phyloP scores from a whole-genome alignment of 2,329 filamentous ascomycete genomes.

The Trichoderma guizhouense region DNA sequence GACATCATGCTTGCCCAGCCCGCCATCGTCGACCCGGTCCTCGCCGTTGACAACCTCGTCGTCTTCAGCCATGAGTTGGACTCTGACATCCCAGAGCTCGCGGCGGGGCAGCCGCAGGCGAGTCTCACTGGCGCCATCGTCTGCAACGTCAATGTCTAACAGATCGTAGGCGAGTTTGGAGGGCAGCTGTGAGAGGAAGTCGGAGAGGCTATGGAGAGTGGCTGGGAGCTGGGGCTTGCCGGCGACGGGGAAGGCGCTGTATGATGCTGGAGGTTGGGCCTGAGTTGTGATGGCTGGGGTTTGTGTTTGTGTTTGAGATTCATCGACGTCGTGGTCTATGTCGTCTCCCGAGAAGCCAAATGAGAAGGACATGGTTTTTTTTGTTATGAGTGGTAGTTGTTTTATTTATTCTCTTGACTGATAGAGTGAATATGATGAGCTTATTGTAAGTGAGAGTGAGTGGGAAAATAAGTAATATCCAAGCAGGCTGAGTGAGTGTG shows the following conservation, averaged over 20 bases:
- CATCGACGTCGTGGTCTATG: conserved; percentile 48
- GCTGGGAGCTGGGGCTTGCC: conserved; percentile 59
- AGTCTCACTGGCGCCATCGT: conserved; percentile 35
- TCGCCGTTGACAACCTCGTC: conserved; percentile 39
- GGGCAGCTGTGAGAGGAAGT: conserved; percentile 59
- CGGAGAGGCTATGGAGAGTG: conserved; percentile 46
- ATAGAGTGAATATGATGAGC: too few species aligned
- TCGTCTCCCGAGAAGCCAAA: conserved; percentile 64
- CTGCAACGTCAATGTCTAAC: conserved; percentile 56
- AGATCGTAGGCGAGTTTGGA: conserved; percentile 70
- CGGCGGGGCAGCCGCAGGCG: conserved; percentile 62
- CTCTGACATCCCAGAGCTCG: conserved; percentile 76
- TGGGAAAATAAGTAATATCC: neutral
- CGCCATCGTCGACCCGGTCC: conserved; percentile 35
- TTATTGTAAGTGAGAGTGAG: neutral
- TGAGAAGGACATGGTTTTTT: conserved; percentile 46
- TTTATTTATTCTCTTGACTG: neutral
- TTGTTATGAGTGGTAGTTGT: too few species aligned
- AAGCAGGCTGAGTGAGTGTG: neutral
- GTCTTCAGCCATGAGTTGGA: conserved; percentile 76
- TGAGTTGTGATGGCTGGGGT: conserved; percentile 20
- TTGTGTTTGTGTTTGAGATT: conserved; percentile 28
- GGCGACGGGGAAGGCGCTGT: conserved; percentile 57
- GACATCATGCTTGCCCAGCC: conserved; percentile 68
- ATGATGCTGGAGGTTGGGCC: conserved; percentile 24